Conservation (phyloP, 495 filamentous ascomycete genomes). For the Penicillium dipodomyicola region DNA sequence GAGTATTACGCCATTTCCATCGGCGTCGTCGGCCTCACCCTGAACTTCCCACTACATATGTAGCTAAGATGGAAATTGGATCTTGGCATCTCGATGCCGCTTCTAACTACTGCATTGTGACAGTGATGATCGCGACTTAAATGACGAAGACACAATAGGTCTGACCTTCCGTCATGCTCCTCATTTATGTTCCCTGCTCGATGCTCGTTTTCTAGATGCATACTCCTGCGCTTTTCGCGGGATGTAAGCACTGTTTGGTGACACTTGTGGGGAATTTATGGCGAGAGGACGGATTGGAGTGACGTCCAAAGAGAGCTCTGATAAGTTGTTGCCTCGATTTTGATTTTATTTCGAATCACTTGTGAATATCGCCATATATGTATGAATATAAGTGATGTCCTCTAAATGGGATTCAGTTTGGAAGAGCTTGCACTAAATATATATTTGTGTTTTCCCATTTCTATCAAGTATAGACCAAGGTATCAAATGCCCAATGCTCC, state of each 20-base stretch:
- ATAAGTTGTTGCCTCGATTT: constrained; percentile 27
- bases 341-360: background rate
- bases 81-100: background rate
- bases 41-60: background rate
- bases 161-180: constrained; percentile 16
- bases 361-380: background rate
- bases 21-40: background rate
- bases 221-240: constrained; percentile 24
- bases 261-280: constrained; percentile 1
- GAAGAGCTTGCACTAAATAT: background rate
- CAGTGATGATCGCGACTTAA: constrained; percentile 14
- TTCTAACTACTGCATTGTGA: background rate
- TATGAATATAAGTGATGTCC: background rate
- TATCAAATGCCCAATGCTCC: constrained; percentile 38
- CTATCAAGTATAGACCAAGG: constrained; percentile 28
- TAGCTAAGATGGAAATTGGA: constrained; percentile 8
- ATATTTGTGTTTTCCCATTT: constrained; percentile 14
- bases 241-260: constrained; percentile 35
- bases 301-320: constrained; percentile 53
- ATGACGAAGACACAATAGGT: constrained; percentile 37
- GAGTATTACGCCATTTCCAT: background rate
- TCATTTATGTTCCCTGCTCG: background rate
- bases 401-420: background rate
- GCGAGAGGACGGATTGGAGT: constrained; percentile 23
- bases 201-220: constrained; percentile 26